Conservation (phyloP, 2,329 filamentous ascomycete genomes). For the Hypoxylon sp. region DNA sequence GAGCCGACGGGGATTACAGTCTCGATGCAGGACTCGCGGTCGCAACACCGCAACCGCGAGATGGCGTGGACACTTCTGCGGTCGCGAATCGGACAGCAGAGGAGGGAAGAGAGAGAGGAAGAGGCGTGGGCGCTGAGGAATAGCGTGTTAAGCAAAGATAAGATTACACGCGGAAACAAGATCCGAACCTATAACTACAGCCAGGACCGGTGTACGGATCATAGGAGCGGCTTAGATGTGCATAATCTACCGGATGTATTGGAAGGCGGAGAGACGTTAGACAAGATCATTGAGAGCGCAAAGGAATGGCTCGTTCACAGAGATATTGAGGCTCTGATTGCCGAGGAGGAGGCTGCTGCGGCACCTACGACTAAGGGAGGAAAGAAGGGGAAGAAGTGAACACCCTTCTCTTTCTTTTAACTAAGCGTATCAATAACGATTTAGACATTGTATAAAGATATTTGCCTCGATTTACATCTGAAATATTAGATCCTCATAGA, state of each 20-base stretch:
- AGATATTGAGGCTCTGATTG: constrained; percentile 80
- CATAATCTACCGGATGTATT: constrained; percentile 87
- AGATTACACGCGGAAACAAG: constrained; percentile 93
- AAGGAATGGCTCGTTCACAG: constrained; percentile 80
- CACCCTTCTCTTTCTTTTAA: not conserved
- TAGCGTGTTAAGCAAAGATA: constrained; percentile 82
- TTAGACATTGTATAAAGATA: not conserved
- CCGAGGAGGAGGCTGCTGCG: constrained; percentile 69
- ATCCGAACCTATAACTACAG: constrained; percentile 90
- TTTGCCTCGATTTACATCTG: not conserved
- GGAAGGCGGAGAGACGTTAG: constrained; percentile 78
- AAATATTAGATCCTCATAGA: not conserved
- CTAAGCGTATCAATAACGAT: not conserved
- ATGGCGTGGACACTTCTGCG: constrained; percentile 89
- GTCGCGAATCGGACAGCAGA: constrained; percentile 83
- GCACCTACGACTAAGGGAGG: constrained; percentile 44
- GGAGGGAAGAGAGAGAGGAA: constrained; percentile 87
- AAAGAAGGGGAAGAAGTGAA: constrained; percentile 49
- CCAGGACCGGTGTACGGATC: constrained; percentile 87
- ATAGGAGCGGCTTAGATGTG: constrained; percentile 83
- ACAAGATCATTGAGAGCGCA: constrained; percentile 83
- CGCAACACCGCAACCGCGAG: constrained; percentile 89
- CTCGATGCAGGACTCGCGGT: constrained; percentile 92
- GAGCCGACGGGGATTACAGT: constrained; percentile 88
- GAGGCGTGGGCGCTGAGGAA: constrained; percentile 81